Percentiles rank a stretch among this genome's conserved stretches.
Evolutionary conservation across 805 yeast genomes (phyloP).

Genomic region (Candida ficus): DNA sequence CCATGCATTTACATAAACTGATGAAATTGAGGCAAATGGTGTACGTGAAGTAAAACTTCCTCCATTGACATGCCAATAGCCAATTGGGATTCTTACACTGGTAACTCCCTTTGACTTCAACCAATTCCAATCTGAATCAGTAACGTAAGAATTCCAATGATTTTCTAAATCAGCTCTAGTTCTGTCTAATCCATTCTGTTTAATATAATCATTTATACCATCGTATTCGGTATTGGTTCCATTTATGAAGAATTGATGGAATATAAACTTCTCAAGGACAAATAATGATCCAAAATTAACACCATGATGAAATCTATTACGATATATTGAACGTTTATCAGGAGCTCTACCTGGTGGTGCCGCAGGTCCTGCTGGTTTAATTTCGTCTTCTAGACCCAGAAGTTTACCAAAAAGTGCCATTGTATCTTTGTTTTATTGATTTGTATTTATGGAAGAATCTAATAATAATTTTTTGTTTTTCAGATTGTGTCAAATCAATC

Average conservation of each 20-base stretch:
- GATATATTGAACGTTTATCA: conserved; percentile 45
- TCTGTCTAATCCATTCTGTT: conserved; percentile 45
- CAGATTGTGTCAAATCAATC: too few species aligned
- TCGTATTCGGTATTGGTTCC: conserved; percentile 66
- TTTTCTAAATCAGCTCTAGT: conserved; percentile 48
- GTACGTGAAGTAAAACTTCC: conserved; percentile 56
- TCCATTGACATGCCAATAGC: conserved; percentile 82
- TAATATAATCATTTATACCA: conserved; percentile 50
- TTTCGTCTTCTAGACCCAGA: background rate
- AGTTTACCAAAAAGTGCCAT: conserved; percentile 8
- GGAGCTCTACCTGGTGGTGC: conserved; percentile 28
- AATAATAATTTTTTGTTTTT: too few species aligned
- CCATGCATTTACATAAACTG: conserved; percentile 78
- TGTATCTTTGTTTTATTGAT: too few species aligned
- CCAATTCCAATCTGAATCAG: conserved; percentile 78
- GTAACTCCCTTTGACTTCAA: conserved; percentile 63
- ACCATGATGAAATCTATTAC: conserved; percentile 64
- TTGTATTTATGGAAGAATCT: too few species aligned
- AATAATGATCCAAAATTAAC: conserved; percentile 83
- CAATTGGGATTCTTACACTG: conserved; percentile 80
- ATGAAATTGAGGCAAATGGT: conserved; percentile 48
- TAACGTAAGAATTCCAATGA: conserved; percentile 63
- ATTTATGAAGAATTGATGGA: conserved; percentile 52
- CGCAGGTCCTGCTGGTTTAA: conserved; percentile 21
- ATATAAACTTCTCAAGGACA: conserved; percentile 78